phyloP scores from a whole-genome alignment of 148 eudicot genomes.

The Rheum nobile region DNA sequence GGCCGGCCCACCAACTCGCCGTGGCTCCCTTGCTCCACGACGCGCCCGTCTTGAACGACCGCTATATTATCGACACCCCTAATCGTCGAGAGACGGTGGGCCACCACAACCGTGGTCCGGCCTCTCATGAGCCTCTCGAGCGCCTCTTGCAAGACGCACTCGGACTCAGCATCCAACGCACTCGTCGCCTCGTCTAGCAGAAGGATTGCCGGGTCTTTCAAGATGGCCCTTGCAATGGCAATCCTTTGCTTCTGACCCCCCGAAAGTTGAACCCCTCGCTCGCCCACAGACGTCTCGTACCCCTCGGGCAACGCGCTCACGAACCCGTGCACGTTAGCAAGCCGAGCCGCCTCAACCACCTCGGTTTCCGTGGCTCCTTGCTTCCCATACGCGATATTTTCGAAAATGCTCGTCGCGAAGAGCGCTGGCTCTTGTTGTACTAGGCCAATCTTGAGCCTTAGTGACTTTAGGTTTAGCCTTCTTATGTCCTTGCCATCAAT shows the following conservation, averaged over 20 bases:
- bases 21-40: constrained; percentile 94
- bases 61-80: constrained; percentile 77
- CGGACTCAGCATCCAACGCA: constrained; percentile 90
- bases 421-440: constrained; percentile 97
- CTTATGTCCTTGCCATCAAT: constrained; percentile 87
- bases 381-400: constrained; percentile 88
- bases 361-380: constrained; percentile 91
- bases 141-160: constrained; percentile 89
- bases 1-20: constrained; percentile 62
- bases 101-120: constrained; percentile 79
- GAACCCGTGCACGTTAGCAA: constrained; percentile 85
- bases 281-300: constrained; percentile 84
- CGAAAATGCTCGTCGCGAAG: constrained; percentile 79
- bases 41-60: constrained; percentile 89
- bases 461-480: constrained; percentile 58
- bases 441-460: constrained; percentile 65
- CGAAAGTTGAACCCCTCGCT: constrained; percentile 86
- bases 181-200: constrained; percentile 90
- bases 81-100: constrained; percentile 85
- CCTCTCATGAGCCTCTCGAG: constrained; percentile 93
- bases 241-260: constrained; percentile 95
- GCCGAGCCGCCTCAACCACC: constrained; percentile 73
- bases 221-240: constrained; percentile 82
- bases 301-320: constrained; percentile 88
- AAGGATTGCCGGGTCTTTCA: constrained; percentile 77